phyloP scores from a whole-genome alignment of 495 filamentous ascomycete species.

The Polyplosphaeria fusca region DNA sequence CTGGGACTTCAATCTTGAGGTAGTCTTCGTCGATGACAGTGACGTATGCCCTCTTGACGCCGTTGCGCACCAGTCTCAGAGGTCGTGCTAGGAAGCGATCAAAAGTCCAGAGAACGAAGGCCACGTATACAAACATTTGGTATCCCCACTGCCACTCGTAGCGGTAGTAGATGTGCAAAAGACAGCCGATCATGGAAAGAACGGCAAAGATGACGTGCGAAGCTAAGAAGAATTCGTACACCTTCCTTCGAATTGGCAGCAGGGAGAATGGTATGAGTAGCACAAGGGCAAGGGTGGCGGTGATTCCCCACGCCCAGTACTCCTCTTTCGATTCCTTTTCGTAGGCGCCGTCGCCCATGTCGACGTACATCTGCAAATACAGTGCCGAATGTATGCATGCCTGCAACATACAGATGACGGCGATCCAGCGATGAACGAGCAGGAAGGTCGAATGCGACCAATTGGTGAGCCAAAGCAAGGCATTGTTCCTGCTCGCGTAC shows the following conservation, averaged over 20 bases:
- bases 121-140: slow-evolving; percentile 47
- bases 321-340: slow-evolving; percentile 10
- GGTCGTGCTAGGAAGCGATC: background rate
- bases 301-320: slow-evolving; percentile 47
- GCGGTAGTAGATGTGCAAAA: slow-evolving; percentile 41
- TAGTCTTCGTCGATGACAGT: slow-evolving; percentile 38
- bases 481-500: slow-evolving; percentile 44
- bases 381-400: slow-evolving; percentile 41
- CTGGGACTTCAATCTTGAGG: slow-evolving; percentile 40
- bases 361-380: slow-evolving; percentile 28
- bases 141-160: slow-evolving; percentile 40
- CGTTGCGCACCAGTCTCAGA: slow-evolving; percentile 33
- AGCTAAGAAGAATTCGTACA: slow-evolving; percentile 47
- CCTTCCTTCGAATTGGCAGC: slow-evolving; percentile 35
- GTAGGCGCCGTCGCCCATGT: slow-evolving; percentile 31
- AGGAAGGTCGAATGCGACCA: slow-evolving; percentile 48
- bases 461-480: slow-evolving; percentile 38
- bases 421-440: slow-evolving; percentile 40
- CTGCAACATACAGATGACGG: slow-evolving; percentile 22
- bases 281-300: slow-evolving; percentile 38
- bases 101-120: slow-evolving; percentile 2
- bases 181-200: slow-evolving; percentile 43
- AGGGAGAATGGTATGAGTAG: slow-evolving; percentile 23
- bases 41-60: slow-evolving; percentile 36
- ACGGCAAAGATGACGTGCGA: slow-evolving; percentile 44